Base-by-base conservation (phyloP, 23 red algal species). In the Cyanidioschyzon merolae region DNA sequence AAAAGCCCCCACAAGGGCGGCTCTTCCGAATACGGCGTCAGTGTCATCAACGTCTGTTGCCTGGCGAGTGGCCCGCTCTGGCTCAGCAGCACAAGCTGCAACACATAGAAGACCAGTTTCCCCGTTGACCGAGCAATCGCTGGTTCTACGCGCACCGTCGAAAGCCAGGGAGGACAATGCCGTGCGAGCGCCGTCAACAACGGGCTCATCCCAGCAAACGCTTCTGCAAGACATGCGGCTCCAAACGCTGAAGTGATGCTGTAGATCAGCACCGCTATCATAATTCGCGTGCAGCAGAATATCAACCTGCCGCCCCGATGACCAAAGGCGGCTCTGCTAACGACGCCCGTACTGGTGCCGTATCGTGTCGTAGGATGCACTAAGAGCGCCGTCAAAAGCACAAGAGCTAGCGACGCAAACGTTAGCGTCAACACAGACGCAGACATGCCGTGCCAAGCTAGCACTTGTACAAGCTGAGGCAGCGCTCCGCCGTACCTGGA, bases 21-120 rank as follows among this genome's bases (percentile, higher is more conserved):
- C 63, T 71, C 63, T 35, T 71, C 63, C 2, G 16, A 7, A 35
- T 71, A 71, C 63, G 63, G 63, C 63, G 63, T 32, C 63, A 71
- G 7, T 27, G 29, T 27, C 7, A 35, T 32, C n/a, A 32, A 27
- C 63, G 32, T 35, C 63, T 25, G n/a, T 25, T 25, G n/a, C 7
- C 63, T 25, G 7, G 21, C 63, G n/a, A 71, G 29, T 35, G 32
- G n/a, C n/a, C 63, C 63, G 63, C 63, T 71, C 29, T 32, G 7
- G 32, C 12, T 7, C n/a, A 71, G 21, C 63, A 25, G 30, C 63
- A 15, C 63, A 3, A 35, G 2, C 63, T 71, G 63, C 30, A 71
- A 27, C 16, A 71, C 16, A 32, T 35, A 71, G 30, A 71, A 71
- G 12, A 27, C 63, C 63, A 71, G n/a, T 35, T 32, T 35, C 7